A percentile compares a stretch with the other conserved stretches of the same genome.
These are phyloP conservation scores for Crithidia thermophila DNA, from an alignment of 208 protist genomes.

Conservation along the genomic window DNA sequence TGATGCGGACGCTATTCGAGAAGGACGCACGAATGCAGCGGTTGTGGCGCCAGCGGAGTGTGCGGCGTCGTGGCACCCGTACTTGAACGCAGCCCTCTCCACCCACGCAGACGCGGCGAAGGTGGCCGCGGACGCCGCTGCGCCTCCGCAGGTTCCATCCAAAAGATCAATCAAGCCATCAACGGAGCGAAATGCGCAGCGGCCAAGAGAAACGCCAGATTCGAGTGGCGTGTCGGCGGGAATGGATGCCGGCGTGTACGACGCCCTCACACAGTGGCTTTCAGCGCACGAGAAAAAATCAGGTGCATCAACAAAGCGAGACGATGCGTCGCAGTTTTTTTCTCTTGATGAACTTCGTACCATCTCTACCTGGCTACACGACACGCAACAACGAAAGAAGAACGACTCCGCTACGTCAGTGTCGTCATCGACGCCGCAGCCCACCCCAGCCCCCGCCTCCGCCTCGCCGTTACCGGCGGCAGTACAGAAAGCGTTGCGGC, in stretches of 20 bases:
- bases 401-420: too few relatives aligned
- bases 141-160: neutral
- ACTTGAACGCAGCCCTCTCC: slow-evolving; percentile 6
- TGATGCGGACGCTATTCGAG: too few relatives aligned
- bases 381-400: too few relatives aligned
- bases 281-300: neutral
- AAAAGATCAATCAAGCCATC: too few relatives aligned
- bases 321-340: too few relatives aligned
- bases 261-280: neutral
- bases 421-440: too few relatives aligned
- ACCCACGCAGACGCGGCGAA: neutral
- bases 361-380: slow-evolving; percentile 4
- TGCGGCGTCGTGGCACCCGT: slow-evolving; percentile 17
- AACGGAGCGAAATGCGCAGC: too few relatives aligned
- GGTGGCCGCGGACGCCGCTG: neutral
- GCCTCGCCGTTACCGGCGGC: neutral
- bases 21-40: too few relatives aligned
- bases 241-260: neutral
- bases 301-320: neutral
- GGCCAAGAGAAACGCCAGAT: too few relatives aligned
- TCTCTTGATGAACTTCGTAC: too few relatives aligned
- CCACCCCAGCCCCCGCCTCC: neutral
- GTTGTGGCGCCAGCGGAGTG: neutral
- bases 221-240: too few relatives aligned
- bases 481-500: slow-evolving; percentile 1